phyloP scores from a whole-genome alignment of 306 rosid genomes.

The Acacia confusa region DNA sequence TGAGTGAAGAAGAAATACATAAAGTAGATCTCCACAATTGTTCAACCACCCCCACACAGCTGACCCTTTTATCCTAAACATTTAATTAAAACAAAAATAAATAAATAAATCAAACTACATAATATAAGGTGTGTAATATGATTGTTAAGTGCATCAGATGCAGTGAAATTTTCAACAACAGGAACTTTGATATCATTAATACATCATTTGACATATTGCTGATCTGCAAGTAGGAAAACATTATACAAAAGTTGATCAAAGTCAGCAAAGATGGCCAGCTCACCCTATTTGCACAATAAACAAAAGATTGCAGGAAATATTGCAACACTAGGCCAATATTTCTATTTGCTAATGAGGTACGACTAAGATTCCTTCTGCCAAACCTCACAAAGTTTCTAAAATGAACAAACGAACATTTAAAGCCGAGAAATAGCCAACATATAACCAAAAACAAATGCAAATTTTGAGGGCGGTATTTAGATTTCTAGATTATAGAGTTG shows the following conservation, averaged over 20 bases:
- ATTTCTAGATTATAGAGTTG: constrained; percentile 1
- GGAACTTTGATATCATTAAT: not conserved
- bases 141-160: not conserved
- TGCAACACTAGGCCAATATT: not conserved
- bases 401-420: not conserved
- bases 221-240: constrained; percentile 36
- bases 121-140: not conserved
- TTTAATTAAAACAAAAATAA: not conserved
- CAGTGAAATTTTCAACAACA: not conserved
- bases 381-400: not conserved
- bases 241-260: not conserved
- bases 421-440: not conserved
- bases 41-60: too few species aligned
- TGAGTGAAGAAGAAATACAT: too few species aligned
- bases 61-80: too few species aligned
- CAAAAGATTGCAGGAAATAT: not conserved
- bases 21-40: too few species aligned
- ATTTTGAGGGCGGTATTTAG: not conserved
- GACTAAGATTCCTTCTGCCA: not conserved
- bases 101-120: not conserved
- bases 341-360: too few species aligned
- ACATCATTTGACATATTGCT: constrained; percentile 54
- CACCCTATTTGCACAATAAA: not conserved
- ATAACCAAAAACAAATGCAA: constrained; percentile 9
- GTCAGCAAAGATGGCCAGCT: constrained; percentile 19